Evolutionary conservation across 352 stramenopile genomes (phyloP).

Genomic region (Phytophthora quininea): DNA sequence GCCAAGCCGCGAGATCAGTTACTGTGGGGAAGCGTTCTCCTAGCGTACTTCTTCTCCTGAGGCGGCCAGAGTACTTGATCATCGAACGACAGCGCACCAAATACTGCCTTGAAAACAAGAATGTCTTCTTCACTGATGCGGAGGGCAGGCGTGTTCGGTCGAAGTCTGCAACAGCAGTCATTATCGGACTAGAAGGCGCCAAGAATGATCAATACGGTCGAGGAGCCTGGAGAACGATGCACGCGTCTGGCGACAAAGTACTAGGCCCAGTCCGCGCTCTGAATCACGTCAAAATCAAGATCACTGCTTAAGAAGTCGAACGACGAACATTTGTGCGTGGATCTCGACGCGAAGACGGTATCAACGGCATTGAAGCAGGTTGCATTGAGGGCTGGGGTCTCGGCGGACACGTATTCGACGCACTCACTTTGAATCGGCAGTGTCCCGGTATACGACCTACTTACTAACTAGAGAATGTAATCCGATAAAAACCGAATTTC

Average conservation of each 20-base stretch:
- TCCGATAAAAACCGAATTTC: no score
- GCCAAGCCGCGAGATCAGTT: conserved; percentile 15
- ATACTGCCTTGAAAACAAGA: conserved; percentile 14
- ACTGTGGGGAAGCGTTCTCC: conserved; percentile 19
- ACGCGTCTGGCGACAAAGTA: conserved; percentile 10
- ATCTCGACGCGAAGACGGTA: neutral
- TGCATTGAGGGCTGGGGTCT: neutral
- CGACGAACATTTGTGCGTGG: neutral
- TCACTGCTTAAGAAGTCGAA: neutral
- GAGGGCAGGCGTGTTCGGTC: neutral
- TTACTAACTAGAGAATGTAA: no score
- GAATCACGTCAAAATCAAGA: conserved; percentile 6
- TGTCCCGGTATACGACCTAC: no score
- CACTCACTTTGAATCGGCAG: conserved; percentile 25
- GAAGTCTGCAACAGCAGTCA: conserved; percentile 12
- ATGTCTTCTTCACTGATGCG: conserved; percentile 21
- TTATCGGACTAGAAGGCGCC: conserved; percentile 15
- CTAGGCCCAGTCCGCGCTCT: conserved; percentile 17
- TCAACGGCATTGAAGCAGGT: conserved; percentile 1
- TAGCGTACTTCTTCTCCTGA: conserved; percentile 31
- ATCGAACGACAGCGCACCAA: neutral
- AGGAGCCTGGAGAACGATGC: conserved; percentile 29
- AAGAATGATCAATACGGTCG: conserved; percentile 36
- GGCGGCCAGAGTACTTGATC: conserved; percentile 21
- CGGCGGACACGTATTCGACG: conserved; percentile 9